Percentiles rank a stretch among this genome's conserved stretches.
phyloP scores from a whole-genome alignment of 1,139 yeast genomes.

The Pichiaceae sp. region DNA sequence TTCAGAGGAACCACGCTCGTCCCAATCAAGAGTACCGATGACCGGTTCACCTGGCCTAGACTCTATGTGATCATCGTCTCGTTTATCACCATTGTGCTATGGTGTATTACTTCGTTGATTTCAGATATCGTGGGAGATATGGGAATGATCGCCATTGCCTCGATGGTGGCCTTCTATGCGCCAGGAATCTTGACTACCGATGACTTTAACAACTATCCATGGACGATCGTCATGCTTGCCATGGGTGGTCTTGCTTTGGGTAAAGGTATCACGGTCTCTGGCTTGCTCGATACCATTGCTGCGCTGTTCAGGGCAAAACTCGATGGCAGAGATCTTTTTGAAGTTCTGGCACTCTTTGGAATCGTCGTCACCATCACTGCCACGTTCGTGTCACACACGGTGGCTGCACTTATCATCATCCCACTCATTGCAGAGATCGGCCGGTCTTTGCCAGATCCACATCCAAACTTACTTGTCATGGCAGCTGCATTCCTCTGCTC shows the following conservation, averaged over 20 bases:
- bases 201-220: conserved; percentile 86
- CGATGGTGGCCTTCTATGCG: conserved; percentile 79
- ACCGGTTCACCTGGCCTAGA: conserved; percentile 65
- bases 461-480: conserved; percentile 71
- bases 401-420: conserved; percentile 83
- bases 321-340: conserved; percentile 55
- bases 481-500: conserved; percentile 79
- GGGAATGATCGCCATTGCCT: conserved; percentile 82
- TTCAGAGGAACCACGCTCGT: conserved; percentile 49
- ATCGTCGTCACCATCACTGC: conserved; percentile 73
- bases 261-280: conserved; percentile 83
- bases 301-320: conserved; percentile 51
- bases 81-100: conserved; percentile 60
- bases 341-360: conserved; percentile 70
- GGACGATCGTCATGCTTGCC: conserved; percentile 89
- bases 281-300: conserved; percentile 75
- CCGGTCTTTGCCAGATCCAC: conserved; percentile 59
- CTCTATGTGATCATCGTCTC: conserved; percentile 62
- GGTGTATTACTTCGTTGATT: conserved; percentile 76
- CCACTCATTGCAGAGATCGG: conserved; percentile 90
- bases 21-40: conserved; percentile 51
- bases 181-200: conserved; percentile 76
- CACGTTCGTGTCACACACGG: conserved; percentile 92
- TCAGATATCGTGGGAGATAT: conserved; percentile 74
- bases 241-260: conserved; percentile 97